Evolutionary conservation across 2,329 filamentous ascomycete genomes (phyloP), one percentile per base, ranked within the genome.

Genomic region (Sphaerostilbella broomeana): DNA sequence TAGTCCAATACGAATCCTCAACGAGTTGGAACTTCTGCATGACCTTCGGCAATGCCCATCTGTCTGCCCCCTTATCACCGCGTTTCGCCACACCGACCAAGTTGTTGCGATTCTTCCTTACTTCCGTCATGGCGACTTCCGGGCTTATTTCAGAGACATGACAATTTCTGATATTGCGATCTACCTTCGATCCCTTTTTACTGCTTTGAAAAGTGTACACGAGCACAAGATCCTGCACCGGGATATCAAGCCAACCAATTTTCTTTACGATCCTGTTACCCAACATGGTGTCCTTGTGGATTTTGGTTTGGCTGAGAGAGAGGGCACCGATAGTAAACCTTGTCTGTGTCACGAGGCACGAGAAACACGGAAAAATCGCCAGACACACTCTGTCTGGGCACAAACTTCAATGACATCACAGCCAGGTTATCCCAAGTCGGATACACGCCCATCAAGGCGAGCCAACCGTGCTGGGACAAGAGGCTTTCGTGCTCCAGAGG

Each of bases 181-280:
- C 54, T 98, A 98, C 62, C 84, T 98, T 52, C 77, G 81, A 22
- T 90, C 85, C 30, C 74, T 98, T 4, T 92, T 98, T 58, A 84
- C 81, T 2, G 92, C 89, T 1, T 72, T 98, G 9, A 73, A 76
- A 32, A 83, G 85, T 27, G 89, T 95, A 4, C 92, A 98, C 60
- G 73, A 77, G 5, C 79, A 86, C 54, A 74, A 77, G 27, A 97
- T 98, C 44, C 75, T 98, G 15, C 92, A 98, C 58, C 81, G 89
- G 47, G 89, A 97, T 57, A 95, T 97, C 58, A 97, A 97, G 57
- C 92, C 92, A 5, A 98, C 94, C 16, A 97, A 97, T 57, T 97
- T 97, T 53, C 74, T 97, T 26, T 97, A 97, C 64, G 87, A 94
- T 48, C 86, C 86, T 0, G 68, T 78, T 9, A 78, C 81, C 29